Conservation (phyloP, 352 stramenopile genomes). For the Elongisporangium senticosum region DNA sequence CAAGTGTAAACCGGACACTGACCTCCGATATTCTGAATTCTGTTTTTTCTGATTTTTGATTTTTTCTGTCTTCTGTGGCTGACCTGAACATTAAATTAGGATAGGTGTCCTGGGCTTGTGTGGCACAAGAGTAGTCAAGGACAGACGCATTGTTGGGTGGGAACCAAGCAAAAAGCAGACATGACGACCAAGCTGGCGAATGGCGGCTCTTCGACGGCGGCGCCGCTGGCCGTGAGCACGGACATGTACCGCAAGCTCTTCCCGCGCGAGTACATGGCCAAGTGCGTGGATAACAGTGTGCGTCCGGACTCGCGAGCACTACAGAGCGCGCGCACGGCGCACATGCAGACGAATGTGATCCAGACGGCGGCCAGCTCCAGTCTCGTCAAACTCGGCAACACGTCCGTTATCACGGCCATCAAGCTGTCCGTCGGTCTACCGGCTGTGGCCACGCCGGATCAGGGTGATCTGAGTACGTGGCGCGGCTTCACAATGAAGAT, state of each 20-base stretch:
- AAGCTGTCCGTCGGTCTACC: constrained; percentile 74
- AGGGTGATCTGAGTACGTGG: constrained; percentile 62
- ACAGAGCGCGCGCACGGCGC: constrained; percentile 36
- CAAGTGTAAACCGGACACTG: neutral
- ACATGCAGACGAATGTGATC: constrained; percentile 62
- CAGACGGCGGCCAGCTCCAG: constrained; percentile 61
- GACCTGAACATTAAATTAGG: neutral
- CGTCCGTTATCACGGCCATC: constrained; percentile 61
- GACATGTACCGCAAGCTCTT: constrained; percentile 78
- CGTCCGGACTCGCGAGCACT: constrained; percentile 53
- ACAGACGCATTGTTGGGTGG: neutral
- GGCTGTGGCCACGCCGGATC: constrained; percentile 57
- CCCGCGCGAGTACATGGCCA: constrained; percentile 58
- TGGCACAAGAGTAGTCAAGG: neutral
- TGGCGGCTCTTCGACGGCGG: constrained; percentile 1
- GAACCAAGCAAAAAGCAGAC: neutral
- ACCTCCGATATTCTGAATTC: neutral
- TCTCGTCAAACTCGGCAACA: constrained; percentile 71
- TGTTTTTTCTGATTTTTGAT: neutral
- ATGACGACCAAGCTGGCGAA: neutral
- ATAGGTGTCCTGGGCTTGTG: neutral
- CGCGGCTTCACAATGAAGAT: neutral
- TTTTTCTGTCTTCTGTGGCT: neutral
- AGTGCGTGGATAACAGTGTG: constrained; percentile 54
- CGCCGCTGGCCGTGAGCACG: constrained; percentile 46